phyloP scores from a whole-genome alignment of 169 alveolate species.

The Plasmodium ovale region DNA sequence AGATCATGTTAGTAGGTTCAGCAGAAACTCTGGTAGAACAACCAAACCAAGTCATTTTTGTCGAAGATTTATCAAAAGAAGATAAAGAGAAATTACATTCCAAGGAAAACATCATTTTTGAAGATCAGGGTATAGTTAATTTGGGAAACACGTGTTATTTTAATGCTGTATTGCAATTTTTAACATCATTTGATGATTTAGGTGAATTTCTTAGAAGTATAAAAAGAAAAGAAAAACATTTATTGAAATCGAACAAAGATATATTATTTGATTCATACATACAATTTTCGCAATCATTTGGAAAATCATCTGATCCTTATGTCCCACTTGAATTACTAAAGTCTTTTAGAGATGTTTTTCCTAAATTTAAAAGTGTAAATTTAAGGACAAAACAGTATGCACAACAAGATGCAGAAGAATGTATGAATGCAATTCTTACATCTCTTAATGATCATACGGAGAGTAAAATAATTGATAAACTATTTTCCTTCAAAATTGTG shows the following conservation, averaged over 20 bases:
- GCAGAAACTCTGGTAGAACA: conserved; percentile 90
- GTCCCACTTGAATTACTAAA: conserved; percentile 61
- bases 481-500: conserved; percentile 48
- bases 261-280: conserved; percentile 76
- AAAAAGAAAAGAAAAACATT: conserved; percentile 27
- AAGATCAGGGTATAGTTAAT: conserved; percentile 92
- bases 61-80: conserved; percentile 94
- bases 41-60: conserved; percentile 87
- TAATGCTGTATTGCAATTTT: conserved; percentile 91
- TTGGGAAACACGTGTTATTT: conserved; percentile 97
- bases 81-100: conserved; percentile 90
- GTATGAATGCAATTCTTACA: conserved; percentile 85
- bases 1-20: conserved; percentile 93
- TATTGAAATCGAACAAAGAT: conserved; percentile 36
- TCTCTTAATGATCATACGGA: conserved; percentile 67
- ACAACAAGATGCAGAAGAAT: conserved; percentile 84
- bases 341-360: conserved; percentile 70
- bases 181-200: conserved; percentile 86
- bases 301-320: conserved; percentile 74
- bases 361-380: conserved; percentile 65
- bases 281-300: conserved; percentile 79
- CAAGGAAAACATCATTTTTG: conserved; percentile 37
- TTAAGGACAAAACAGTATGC: conserved; percentile 72
- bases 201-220: conserved; percentile 78
- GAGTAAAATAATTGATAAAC: conserved; percentile 42